Evolutionary conservation across 2,329 filamentous ascomycete species (phyloP), one percentile per base, ranked within the genome.

Genomic region (Colletotrichum cuscutae): DNA sequence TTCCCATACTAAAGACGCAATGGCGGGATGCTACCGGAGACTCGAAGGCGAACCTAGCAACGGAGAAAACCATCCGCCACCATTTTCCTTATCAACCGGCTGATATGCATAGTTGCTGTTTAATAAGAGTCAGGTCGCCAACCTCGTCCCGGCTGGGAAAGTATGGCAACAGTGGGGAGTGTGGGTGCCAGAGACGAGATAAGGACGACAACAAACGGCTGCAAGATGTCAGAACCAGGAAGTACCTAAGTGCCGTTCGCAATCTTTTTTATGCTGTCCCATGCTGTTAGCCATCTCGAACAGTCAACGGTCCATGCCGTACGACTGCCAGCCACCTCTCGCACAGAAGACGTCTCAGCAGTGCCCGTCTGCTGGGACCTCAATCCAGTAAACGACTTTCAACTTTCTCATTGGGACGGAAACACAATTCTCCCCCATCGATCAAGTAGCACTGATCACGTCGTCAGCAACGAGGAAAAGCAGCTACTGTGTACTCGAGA

Each of bases 111-210:
- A 62, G 49, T 22, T n/a, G 4, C 32, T 49, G 22, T 22, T 71
- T 68, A 49, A 32, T 62, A 42, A 72, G 65, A 62, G 69, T 68
- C 65, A 62, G 42, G 59, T 63, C 30, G 35, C 30, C 53, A 37
- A n/a, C 53, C 37, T 68, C 52, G 42, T 32, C n/a, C 42, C 69
- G 30, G 53, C 69, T 46, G 35, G 9, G 37, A 56, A 35, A n/a
- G 69, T 62, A 37, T 46, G 49, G 58, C n/a, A 42, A 24, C 56
- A 19, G 37, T 35, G 37, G 58, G n/a, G 53, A 54, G 37, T 35
- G 13, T 49, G 57, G 56, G 30, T 11, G 24, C 19, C 19, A 68
- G 37, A 42, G 65, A 58, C 67, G 63, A 69, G 69, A 59, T 32
- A 69, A 72, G 32, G 24, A 26, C 59, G 59, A 49, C 35, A 63